Percentiles rank a stretch among this genome's conserved stretches.
Evolutionary conservation across 2,329 filamentous ascomycete genomes (phyloP).

Genomic region (Epichloe coenophiala): DNA sequence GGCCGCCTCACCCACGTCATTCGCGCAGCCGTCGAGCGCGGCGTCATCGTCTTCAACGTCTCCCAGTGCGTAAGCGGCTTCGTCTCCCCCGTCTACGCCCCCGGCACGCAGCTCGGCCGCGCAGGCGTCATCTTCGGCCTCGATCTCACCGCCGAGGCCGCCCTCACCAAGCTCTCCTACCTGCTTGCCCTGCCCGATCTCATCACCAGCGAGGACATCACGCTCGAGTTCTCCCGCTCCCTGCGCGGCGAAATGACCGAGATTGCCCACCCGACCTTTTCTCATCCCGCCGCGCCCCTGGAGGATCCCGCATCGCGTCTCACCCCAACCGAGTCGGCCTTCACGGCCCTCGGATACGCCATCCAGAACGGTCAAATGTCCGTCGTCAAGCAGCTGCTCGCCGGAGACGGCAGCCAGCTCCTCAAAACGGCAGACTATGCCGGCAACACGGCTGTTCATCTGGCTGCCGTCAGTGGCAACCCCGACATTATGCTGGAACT

Average conservation of each 20-base stretch:
- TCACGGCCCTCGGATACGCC: constrained; percentile 68
- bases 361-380: constrained; percentile 58
- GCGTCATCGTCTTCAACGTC: constrained; percentile 79
- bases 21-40: constrained; percentile 61
- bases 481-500: constrained; percentile 44
- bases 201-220: constrained; percentile 47
- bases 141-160: constrained; percentile 81
- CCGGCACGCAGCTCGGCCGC: constrained; percentile 62
- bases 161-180: constrained; percentile 81
- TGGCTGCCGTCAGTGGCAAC: constrained; percentile 41
- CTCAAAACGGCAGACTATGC: constrained; percentile 69
- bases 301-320: constrained; percentile 29
- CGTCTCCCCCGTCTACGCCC: constrained; percentile 66
- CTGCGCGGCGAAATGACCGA: constrained; percentile 80
- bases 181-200: constrained; percentile 56
- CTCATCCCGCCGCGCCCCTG: constrained; percentile 50
- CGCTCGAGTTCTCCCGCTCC: constrained; percentile 56
- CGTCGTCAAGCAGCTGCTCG: constrained; percentile 53
- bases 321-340: constrained; percentile 44
- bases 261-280: constrained; percentile 57
- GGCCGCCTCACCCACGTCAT: constrained; percentile 69
- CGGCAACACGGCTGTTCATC: constrained; percentile 57
- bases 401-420: constrained; percentile 49
- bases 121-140: constrained; percentile 82
- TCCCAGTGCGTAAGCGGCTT: constrained; percentile 75